Base-by-base conservation (phyloP, 306 rosid species). In the Inga leiocalycina region DNA sequence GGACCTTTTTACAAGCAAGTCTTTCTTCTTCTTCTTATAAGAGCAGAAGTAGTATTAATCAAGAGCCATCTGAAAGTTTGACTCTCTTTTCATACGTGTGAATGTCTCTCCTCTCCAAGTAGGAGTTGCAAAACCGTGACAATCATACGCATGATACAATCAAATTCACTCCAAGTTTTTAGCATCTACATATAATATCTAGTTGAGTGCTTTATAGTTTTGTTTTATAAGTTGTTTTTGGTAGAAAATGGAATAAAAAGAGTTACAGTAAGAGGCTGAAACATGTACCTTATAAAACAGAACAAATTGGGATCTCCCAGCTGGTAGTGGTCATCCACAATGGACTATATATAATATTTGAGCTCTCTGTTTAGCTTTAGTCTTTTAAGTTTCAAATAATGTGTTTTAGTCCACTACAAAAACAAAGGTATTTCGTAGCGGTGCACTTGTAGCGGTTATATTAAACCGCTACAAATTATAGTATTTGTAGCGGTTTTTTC, bases 131-230 rank as follows among this genome's bases (percentile, higher is more conserved):
- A 56, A 56, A 56, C 30, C 9, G 30, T 56, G 1, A 2, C 24
- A 54, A 19, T 16, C 2, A 20, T 6, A 19, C 7, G 61, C 61
- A 19, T 54, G 61, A 16, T 16, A 0, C 61, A 9, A 59, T 22
- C 66, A 59, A 3, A 22, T 54, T 54, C 61, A 54, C 61, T 19
- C 22, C 22, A 17, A 59, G 17, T 44, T 6, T n/a, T 10, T 43
- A 10, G 45, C 65, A 15, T 71, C 27, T 46, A 74, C 43, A 8
- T 45, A 11, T 45, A 44, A 24, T 72, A 17, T 74, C 68, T 32
- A 48, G 54, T 51, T 66, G 44, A 54, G 37, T 48, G 66, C 54
- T 74, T 27, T 54, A 7, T 34, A 65, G 72, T 80, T 84, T 22
- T 45, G 7, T 12, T 48, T 48, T 44, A 43, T 22, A 43, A 22